Evolutionary conservation across 331 rosid genomes (phyloP), one percentile per base, ranked within the genome.

Genomic region (Malus hybrid): DNA sequence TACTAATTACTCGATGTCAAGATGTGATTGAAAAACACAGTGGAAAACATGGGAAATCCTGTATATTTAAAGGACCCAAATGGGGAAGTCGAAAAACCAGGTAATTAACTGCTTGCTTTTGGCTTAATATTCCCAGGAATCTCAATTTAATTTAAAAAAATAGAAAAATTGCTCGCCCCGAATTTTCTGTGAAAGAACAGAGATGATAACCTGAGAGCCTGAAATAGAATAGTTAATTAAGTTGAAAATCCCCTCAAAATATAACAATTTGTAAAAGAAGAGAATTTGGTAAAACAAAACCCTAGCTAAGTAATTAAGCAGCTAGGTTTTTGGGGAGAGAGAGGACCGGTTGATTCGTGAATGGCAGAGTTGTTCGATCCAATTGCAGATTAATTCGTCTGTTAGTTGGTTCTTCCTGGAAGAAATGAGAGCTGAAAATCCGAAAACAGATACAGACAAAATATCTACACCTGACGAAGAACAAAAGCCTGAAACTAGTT

Each of bases 11-110:
- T 16, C 56, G n/a, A 16, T 50, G 56, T 50, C 56, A 16, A 63
- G n/a, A 62, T 62, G 30, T 44, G 70, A 73, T 62, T 73, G 70
- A 62, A 62, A 28, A 15, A 34, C 77, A 73, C 77, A 63, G 1
- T 4, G 62, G 70, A 63, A 62, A 62, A 10, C 32, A 5, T 28
- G 32, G 15, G 10, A 13, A 18, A 28, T 26, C 77, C 15, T 39
- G 77, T 60, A 33, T 24, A 73, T 36, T 44, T 2, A 28, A 28
- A 10, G 13, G 61, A 28, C 30, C 77, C n/a, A 42, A 26, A 33
- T 19, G 22, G 19, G 34, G 16, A 62, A 62, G 62, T 46, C 20
- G 0, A 42, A 32, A 33, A 57, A 33, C 69, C 58, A 42, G 29
- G 46, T 61, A 73, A 61, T 61, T 24, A 14, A 16, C 0, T 24